phyloP scores from a whole-genome alignment of 495 filamentous ascomycete species.

The Penicillium cinerascens region DNA sequence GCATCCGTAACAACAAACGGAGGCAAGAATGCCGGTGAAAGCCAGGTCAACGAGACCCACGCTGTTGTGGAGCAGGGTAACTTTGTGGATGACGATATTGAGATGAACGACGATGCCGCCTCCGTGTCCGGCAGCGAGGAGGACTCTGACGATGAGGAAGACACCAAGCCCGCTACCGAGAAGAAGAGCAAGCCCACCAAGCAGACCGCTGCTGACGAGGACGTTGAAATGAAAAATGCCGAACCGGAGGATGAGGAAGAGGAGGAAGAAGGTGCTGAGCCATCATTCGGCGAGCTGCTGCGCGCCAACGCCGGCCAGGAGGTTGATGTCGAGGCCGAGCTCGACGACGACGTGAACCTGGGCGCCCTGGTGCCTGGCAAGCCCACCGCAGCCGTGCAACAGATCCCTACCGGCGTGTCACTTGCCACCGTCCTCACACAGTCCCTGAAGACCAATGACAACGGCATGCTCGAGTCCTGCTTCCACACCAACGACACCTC shows the following conservation, averaged over 20 bases:
- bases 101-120: conserved; percentile 50
- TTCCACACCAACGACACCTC: conserved; percentile 70
- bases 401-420: conserved; percentile 71
- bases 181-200: conserved; percentile 33
- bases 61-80: conserved; percentile 57
- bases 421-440: conserved; percentile 88
- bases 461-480: conserved; percentile 83
- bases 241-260: conserved; percentile 38
- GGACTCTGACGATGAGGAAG: conserved; percentile 43
- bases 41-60: conserved; percentile 69
- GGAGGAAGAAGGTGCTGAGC: conserved; percentile 53
- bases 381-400: conserved; percentile 39
- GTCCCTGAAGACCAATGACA: conserved; percentile 87
- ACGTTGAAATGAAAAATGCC: conserved; percentile 43
- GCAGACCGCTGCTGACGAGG: conserved; percentile 32
- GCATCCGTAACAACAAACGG: conserved; percentile 51
- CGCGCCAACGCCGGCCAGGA: conserved; percentile 63
- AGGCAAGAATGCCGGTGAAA: conserved; percentile 56
- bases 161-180: conserved; percentile 29
- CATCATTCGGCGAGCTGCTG: conserved; percentile 85
- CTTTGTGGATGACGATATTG: conserved; percentile 40
- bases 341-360: conserved; percentile 40
- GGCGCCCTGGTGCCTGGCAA: conserved; percentile 38
- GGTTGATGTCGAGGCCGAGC: conserved; percentile 69
- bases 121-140: conserved; percentile 39